Evolutionary conservation across 1,139 yeast species (phyloP).

Genomic region (Yamadazyma mexicana): DNA sequence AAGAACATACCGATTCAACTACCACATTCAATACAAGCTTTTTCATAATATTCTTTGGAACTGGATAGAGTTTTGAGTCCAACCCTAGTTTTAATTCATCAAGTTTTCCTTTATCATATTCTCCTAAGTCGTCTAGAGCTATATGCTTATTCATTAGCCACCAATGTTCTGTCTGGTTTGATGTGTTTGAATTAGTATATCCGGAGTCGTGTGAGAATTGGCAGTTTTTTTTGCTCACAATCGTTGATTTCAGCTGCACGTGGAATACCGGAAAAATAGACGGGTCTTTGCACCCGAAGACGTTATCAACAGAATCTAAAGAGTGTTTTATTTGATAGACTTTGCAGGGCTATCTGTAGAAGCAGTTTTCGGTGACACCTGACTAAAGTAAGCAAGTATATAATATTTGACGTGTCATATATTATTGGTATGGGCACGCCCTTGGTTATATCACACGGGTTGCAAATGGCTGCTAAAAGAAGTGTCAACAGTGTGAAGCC

Average conservation of each 20-base stretch:
- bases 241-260: neutral
- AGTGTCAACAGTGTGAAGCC: no score
- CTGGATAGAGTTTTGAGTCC: conserved; percentile 22
- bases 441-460: no score
- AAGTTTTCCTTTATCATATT: conserved; percentile 12
- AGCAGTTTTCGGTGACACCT: no score
- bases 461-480: no score
- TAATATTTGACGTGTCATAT: no score
- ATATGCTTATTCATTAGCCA: conserved; percentile 12
- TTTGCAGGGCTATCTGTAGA: no score
- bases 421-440: no score
- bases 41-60: conserved; percentile 18
- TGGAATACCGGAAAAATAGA: no score
- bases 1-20: conserved; percentile 24
- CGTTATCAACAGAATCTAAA: no score
- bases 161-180: neutral
- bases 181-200: neutral
- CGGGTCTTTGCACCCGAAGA: no score
- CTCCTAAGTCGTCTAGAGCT: conserved; percentile 10
- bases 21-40: conserved; percentile 20
- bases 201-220: conserved; percentile 7
- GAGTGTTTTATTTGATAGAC: no score
- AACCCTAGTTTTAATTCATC: conserved; percentile 14
- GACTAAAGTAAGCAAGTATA: no score
- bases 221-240: neutral